phyloP scores from a whole-genome alignment of 805 yeast species.

The Candida maesae region DNA sequence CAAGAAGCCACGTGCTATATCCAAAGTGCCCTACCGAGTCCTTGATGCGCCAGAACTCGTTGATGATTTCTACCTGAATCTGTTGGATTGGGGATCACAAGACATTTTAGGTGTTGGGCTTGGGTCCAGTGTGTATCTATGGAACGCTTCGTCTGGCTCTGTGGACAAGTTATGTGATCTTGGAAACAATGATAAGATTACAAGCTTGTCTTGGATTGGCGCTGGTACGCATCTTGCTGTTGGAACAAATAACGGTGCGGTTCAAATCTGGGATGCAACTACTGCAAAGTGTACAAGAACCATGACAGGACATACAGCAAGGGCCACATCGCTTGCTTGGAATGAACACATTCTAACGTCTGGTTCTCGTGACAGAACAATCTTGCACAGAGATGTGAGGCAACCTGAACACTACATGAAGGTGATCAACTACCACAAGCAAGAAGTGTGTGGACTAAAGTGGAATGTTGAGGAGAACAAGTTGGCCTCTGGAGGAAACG shows the following conservation, averaged over 20 bases:
- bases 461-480: constrained; percentile 93
- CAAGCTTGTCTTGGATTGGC: constrained; percentile 90
- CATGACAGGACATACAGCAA: constrained; percentile 83
- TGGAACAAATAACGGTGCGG: constrained; percentile 82
- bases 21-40: constrained; percentile 87
- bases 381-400: constrained; percentile 88
- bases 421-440: constrained; percentile 71
- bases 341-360: constrained; percentile 83
- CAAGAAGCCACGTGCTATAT: constrained; percentile 69
- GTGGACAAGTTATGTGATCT: constrained; percentile 80
- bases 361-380: constrained; percentile 82
- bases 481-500: constrained; percentile 94
- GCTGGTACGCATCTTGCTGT: constrained; percentile 93
- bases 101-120: constrained; percentile 88
- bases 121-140: constrained; percentile 81
- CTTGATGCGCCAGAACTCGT: constrained; percentile 94
- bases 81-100: constrained; percentile 93
- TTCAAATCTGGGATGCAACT: constrained; percentile 93
- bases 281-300: constrained; percentile 79
- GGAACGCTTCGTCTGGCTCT: constrained; percentile 84
- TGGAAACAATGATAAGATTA: constrained; percentile 62
- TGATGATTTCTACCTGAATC: constrained; percentile 83
- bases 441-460: constrained; percentile 93
- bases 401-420: constrained; percentile 77
- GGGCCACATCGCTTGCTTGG: constrained; percentile 92